A percentile compares a stretch with the other conserved stretches of the same genome.
These are phyloP conservation scores for Termitomyces titanicus DNA, from an alignment of 768 basidiomycete species.

Conservation along the genomic window DNA sequence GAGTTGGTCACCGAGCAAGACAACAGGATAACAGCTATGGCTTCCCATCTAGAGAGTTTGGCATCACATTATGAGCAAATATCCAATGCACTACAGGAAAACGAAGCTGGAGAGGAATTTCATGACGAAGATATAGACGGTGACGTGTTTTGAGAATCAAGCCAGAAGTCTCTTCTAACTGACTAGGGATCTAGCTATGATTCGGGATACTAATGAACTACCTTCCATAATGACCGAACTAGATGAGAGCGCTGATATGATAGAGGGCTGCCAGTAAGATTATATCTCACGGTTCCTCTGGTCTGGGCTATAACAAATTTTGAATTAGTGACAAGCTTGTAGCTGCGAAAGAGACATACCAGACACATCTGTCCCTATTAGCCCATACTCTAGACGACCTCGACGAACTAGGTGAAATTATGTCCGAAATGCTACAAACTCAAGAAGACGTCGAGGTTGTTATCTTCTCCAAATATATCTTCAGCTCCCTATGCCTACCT, in stretches of 20 bases:
- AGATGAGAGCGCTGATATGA: conserved; percentile 50
- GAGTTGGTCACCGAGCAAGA: conserved; percentile 55
- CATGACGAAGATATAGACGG: conserved; percentile 69
- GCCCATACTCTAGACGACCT: conserved; percentile 54
- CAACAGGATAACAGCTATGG: conserved; percentile 60
- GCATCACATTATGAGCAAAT: conserved; percentile 77
- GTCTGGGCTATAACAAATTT: not conserved
- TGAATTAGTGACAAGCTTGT: conserved; percentile 46
- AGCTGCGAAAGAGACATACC: conserved; percentile 36
- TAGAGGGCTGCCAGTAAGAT: conserved; percentile 58
- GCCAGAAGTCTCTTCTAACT: not conserved
- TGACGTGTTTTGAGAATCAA: conserved; percentile 17
- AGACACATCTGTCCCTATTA: conserved; percentile 49
- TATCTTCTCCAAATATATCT: not conserved
- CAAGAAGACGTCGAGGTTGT: conserved; percentile 69
- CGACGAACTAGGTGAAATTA: conserved; percentile 76
- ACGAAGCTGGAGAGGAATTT: conserved; percentile 65
- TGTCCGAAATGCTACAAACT: conserved; percentile 70
- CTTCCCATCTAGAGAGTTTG: conserved; percentile 65
- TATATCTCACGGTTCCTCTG: not conserved
- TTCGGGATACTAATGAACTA: conserved; percentile 75
- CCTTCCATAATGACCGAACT: conserved; percentile 72
- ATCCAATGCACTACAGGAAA: conserved; percentile 61
- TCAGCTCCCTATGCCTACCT: not conserved
- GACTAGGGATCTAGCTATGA: conserved; percentile 53